A percentile compares a stretch with the other conserved stretches of the same genome.
Evolutionary conservation across 495 filamentous ascomycete species (phyloP).

Genomic region (Viridothelium virens): DNA sequence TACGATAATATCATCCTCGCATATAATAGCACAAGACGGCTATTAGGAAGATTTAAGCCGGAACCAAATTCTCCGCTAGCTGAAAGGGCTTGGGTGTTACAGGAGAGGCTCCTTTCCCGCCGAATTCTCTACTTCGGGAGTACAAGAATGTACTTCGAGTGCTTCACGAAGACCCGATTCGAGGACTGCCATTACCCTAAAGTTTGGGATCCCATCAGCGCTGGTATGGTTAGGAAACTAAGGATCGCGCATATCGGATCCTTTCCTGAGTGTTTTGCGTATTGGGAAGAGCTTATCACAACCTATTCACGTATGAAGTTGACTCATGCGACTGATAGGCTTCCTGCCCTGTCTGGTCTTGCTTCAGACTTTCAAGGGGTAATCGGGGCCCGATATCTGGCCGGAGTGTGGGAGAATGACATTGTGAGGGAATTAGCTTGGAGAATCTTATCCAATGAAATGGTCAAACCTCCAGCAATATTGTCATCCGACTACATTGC

Average conservation of each 20-base stretch:
- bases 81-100: background rate
- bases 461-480: background rate
- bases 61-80: background rate
- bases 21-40: background rate
- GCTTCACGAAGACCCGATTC: background rate
- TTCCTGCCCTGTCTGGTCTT: background rate
- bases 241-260: background rate
- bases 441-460: background rate
- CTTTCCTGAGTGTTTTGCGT: no score
- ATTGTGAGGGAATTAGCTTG: no score
- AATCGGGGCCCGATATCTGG: background rate
- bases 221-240: background rate
- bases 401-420: background rate
- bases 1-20: no score
- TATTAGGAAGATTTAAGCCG: background rate
- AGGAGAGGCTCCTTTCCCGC: conserved; percentile 9
- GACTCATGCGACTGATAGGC: background rate
- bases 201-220: background rate
- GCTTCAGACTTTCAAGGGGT: background rate
- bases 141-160: background rate
- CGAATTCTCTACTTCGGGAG: conserved; percentile 5
- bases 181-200: background rate
- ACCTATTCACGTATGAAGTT: background rate
- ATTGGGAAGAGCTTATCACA: background rate
- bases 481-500: background rate